These are phyloP conservation scores for Hyaloperonospora arabidopsidis DNA, from an alignment of 352 stramenopile species.

Conservation along the genomic window DNA sequence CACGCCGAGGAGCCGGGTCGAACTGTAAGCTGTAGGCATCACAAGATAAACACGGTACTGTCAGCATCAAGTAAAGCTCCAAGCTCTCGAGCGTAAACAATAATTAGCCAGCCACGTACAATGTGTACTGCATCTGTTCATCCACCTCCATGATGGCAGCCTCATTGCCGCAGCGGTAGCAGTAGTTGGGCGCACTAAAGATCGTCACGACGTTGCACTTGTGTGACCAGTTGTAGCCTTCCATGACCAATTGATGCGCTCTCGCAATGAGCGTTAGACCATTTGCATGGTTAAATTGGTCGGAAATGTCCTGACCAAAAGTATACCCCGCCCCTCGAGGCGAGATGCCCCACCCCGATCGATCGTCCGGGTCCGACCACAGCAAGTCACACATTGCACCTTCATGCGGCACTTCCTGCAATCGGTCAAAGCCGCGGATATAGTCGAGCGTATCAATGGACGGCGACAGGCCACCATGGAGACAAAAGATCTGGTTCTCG, in stretches of 20 bases:
- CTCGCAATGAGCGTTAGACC: conserved; percentile 97
- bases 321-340: conserved; percentile 96
- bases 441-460: conserved; percentile 90
- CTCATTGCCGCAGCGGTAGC: conserved; percentile 97
- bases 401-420: conserved; percentile 85
- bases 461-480: conserved; percentile 95
- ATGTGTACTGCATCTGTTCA: conserved; percentile 93
- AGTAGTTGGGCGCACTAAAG: conserved; percentile 99
- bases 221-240: conserved; percentile 88
- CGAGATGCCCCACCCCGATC: conserved; percentile 98
- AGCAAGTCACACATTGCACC: conserved; percentile 98
- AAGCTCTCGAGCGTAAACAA: not conserved
- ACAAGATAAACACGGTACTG: conserved; percentile 11
- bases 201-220: conserved; percentile 97
- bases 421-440: conserved; percentile 92
- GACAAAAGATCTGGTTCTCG: conserved; percentile 99
- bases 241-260: conserved; percentile 92
- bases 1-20: conserved; percentile 88
- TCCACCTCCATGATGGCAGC: conserved; percentile 96
- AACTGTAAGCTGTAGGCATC: conserved; percentile 84
- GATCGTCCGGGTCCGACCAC: conserved; percentile 98
- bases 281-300: conserved; percentile 95
- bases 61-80: not conserved
- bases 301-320: conserved; percentile 97
- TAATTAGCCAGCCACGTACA: conserved; percentile 51